A percentile compares a stretch with the other conserved stretches of the same genome.
Evolutionary conservation across 31 red algal genomes (phyloP).

Genomic region (Porphyra umbilicalis): DNA sequence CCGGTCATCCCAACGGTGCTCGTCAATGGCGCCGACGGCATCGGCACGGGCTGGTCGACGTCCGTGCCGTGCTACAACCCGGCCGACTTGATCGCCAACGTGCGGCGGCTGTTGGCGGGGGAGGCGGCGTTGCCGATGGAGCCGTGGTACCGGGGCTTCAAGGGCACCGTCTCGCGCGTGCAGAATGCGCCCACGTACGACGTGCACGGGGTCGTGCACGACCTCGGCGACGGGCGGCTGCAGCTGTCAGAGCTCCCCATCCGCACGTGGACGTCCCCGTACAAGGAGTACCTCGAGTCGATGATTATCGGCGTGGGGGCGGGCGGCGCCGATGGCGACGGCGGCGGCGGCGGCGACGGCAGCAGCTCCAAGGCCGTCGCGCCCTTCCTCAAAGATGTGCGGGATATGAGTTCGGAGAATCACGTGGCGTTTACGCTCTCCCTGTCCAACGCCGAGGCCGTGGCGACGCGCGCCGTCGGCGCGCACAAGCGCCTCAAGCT

Average conservation of each 20-base stretch:
- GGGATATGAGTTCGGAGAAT: slow-evolving; percentile 88
- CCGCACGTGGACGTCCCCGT: slow-evolving; percentile 88
- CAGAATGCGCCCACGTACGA: slow-evolving; percentile 71
- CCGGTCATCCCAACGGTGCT: slow-evolving; percentile 90
- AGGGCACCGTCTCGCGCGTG: slow-evolving; percentile 51
- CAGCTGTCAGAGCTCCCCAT: slow-evolving; percentile 85
- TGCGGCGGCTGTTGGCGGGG: slow-evolving; percentile 46
- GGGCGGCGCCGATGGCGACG: slow-evolving; percentile 6
- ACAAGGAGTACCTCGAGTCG: slow-evolving; percentile 96
- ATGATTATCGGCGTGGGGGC: slow-evolving; percentile 23
- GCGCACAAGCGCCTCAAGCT: slow-evolving; percentile 84
- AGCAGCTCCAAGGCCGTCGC: background rate
- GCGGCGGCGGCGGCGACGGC: background rate
- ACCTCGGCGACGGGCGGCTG: slow-evolving; percentile 25
- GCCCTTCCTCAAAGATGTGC: slow-evolving; percentile 74
- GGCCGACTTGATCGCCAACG: slow-evolving; percentile 65
- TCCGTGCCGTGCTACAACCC: slow-evolving; percentile 96
- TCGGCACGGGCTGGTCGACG: slow-evolving; percentile 98
- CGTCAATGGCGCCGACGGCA: slow-evolving; percentile 96
- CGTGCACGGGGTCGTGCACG: slow-evolving; percentile 60
- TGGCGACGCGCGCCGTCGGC: slow-evolving; percentile 1
- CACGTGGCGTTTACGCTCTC: slow-evolving; percentile 79
- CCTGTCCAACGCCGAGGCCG: slow-evolving; percentile 8
- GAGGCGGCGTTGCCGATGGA: slow-evolving; percentile 15
- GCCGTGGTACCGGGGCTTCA: slow-evolving; percentile 95